These are phyloP conservation scores for Neofusicoccum laricinum DNA, from an alignment of 2,329 filamentous ascomycete genomes.

Conservation along the genomic window DNA sequence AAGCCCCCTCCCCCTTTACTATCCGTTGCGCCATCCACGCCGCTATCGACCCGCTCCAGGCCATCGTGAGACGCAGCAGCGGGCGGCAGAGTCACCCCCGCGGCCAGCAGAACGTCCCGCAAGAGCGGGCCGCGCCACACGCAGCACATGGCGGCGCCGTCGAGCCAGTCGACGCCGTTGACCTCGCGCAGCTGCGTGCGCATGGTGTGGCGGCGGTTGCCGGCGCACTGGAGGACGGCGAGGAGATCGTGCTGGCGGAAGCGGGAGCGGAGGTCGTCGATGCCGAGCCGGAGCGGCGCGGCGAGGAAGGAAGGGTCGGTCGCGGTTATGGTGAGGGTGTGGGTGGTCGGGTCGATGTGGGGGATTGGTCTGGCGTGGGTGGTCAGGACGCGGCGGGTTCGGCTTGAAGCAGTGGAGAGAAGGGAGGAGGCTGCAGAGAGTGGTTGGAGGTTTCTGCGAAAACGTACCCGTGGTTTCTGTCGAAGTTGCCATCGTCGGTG, in stretches of 20 bases:
- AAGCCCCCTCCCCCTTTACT: constrained; percentile 26
- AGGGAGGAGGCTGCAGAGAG: too few species aligned
- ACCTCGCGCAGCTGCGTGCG: constrained; percentile 59
- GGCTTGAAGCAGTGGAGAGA: too few species aligned
- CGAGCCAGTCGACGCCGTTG: constrained; percentile 58
- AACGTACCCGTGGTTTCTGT: constrained; percentile 53
- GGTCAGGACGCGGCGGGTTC: too few species aligned
- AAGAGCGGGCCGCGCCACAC: constrained; percentile 55
- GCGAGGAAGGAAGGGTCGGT: constrained; percentile 30
- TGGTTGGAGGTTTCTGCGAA: not conserved
- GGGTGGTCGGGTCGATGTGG: constrained; percentile 39
- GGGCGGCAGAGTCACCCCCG: not conserved
- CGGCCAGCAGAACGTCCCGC: constrained; percentile 45
- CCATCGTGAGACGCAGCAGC: too few species aligned
- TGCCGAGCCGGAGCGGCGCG: constrained; percentile 37
- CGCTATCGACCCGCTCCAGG: not conserved
- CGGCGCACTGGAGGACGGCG: constrained; percentile 58
- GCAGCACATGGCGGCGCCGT: constrained; percentile 61
- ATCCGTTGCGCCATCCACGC: not conserved
- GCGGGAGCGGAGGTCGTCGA: constrained; percentile 43
- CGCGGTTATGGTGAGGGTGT: constrained; percentile 50
- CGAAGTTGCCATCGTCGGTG: constrained; percentile 48
- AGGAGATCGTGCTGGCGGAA: constrained; percentile 55
- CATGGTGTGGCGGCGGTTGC: constrained; percentile 61
- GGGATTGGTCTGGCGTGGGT: constrained; percentile 41